Evolutionary conservation across 768 basidiomycete species (phyloP).

Genomic region (Rhizopogon salebrosus): DNA sequence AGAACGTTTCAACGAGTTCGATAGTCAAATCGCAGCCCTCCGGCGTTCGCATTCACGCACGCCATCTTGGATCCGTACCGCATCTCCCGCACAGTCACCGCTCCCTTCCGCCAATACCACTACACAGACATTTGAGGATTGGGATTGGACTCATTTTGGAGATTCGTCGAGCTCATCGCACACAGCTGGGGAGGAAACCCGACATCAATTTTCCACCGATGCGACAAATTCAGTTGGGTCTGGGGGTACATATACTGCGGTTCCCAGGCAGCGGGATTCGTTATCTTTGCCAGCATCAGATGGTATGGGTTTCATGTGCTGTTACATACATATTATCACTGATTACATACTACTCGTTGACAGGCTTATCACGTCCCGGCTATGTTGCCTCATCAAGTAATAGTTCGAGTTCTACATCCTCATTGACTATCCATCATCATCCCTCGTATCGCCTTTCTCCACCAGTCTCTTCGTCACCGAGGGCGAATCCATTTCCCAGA

Average conservation of each 20-base stretch:
- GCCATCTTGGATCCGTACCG: slow-evolving; percentile 16
- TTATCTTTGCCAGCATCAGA: background rate
- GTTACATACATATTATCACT: background rate
- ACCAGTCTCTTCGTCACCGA: slow-evolving; percentile 7
- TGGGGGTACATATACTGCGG: background rate
- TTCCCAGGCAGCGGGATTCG: background rate
- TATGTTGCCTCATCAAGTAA: slow-evolving; percentile 1
- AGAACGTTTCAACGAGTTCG: slow-evolving; percentile 50
- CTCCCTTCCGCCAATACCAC: slow-evolving; percentile 13
- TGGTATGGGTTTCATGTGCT: background rate
- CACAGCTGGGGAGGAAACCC: background rate
- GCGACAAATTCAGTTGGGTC: background rate
- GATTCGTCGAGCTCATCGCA: background rate
- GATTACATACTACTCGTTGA: background rate
- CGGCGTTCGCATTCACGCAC: slow-evolving; percentile 33
- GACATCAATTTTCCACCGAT: slow-evolving; percentile 2
- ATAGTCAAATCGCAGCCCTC: slow-evolving; percentile 46
- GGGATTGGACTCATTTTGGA: slow-evolving; percentile 1
- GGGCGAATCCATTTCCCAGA: background rate
- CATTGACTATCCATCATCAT: slow-evolving; percentile 1
- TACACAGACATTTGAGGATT: slow-evolving; percentile 1
- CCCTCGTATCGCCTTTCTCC: slow-evolving; percentile 20
- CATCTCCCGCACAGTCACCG: slow-evolving; percentile 22
- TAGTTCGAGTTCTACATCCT: background rate
- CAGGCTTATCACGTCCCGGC: slow-evolving; percentile 1